Evolutionary conservation across 2,329 filamentous ascomycete genomes (phyloP).

Genomic region (Fusarium verrucosum): DNA sequence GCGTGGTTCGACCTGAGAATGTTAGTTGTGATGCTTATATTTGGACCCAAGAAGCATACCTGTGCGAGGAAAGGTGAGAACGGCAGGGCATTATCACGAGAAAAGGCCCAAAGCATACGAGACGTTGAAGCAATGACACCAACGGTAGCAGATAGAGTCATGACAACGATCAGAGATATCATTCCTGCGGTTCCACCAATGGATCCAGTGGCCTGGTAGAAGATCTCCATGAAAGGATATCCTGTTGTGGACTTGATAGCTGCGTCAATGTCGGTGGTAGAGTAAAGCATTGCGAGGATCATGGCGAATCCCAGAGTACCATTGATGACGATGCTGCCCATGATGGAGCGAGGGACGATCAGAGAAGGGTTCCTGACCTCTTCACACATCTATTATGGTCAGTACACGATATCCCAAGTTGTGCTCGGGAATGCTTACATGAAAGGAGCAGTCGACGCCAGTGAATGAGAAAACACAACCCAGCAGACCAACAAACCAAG

Average conservation of each 20-base stretch:
- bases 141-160: conserved; percentile 37
- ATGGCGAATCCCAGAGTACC: conserved; percentile 35
- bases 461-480: conserved; percentile 40
- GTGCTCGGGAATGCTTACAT: background rate
- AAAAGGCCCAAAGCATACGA: conserved; percentile 40
- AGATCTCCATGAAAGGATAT: conserved; percentile 39
- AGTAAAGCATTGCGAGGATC: conserved; percentile 41
- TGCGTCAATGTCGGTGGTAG: conserved; percentile 35
- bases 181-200: conserved; percentile 31
- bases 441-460: conserved; percentile 41
- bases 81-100: conserved; percentile 34
- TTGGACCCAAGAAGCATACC: background rate
- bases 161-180: conserved; percentile 33
- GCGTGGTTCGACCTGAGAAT: conserved; percentile 25
- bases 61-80: conserved; percentile 33
- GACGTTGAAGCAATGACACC: conserved; percentile 41
- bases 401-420: background rate
- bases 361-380: conserved; percentile 38
- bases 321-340: conserved; percentile 36
- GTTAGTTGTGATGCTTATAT: background rate
- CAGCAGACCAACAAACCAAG: conserved; percentile 39
- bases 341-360: conserved; percentile 37
- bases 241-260: conserved; percentile 36
- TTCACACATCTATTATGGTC: conserved; percentile 31
- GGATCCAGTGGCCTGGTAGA: conserved; percentile 39